A percentile compares a stretch with the other conserved stretches of the same genome.
Evolutionary conservation across 345 rosid genomes (phyloP).

Genomic region (Nasturtium officinale): DNA sequence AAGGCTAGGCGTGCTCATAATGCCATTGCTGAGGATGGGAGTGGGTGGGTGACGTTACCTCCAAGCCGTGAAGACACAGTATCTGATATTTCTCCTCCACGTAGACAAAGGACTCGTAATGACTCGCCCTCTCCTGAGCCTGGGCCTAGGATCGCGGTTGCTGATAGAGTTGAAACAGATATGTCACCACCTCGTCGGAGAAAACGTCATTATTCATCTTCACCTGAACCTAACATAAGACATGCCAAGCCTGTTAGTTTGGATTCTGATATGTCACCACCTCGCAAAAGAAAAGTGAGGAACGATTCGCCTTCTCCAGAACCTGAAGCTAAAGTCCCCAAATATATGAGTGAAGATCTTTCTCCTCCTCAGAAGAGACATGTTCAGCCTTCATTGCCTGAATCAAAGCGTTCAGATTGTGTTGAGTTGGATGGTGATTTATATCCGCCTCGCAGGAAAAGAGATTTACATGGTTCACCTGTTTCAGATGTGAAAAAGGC

Average conservation of each 20-base stretch:
- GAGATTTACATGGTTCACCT: constrained; percentile 24
- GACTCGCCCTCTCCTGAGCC: constrained; percentile 68
- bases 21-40: constrained; percentile 90
- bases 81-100: constrained; percentile 73
- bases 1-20: constrained; percentile 59
- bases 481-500: constrained; percentile 38
- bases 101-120: constrained; percentile 50
- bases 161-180: constrained; percentile 49
- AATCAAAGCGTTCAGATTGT: constrained; percentile 27
- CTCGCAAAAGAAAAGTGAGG: constrained; percentile 45
- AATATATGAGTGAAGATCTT: constrained; percentile 44
- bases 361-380: constrained; percentile 51
- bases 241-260: constrained; percentile 16
- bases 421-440: constrained; percentile 43
- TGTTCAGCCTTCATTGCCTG: constrained; percentile 31
- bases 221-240: constrained; percentile 43
- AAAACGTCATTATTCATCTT: constrained; percentile 49
- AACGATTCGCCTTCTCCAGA: constrained; percentile 49
- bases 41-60: constrained; percentile 85
- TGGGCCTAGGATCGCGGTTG: constrained; percentile 27
- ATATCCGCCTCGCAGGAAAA: constrained; percentile 46
- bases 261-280: constrained; percentile 54
- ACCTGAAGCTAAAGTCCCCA: constrained; percentile 30
- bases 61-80: constrained; percentile 26
- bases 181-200: constrained; percentile 55